Percentiles rank a stretch among this genome's conserved stretches.
phyloP scores from a whole-genome alignment of 2,329 filamentous ascomycete genomes.

The Trichophyton rubrum region DNA sequence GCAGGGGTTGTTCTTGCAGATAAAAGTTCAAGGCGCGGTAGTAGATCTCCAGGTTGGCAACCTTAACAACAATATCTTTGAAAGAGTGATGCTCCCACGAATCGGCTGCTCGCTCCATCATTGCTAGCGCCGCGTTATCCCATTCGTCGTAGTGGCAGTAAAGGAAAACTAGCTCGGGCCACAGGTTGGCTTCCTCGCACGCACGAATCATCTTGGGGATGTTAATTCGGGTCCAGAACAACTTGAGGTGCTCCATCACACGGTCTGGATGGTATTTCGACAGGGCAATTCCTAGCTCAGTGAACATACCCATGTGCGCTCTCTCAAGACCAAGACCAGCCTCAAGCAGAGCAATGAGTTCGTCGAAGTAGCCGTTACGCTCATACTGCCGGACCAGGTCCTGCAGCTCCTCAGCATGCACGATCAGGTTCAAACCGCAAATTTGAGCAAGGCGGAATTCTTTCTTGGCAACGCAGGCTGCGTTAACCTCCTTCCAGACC shows the following conservation, averaged over 20 bases:
- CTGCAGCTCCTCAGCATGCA: slow-evolving; percentile 90
- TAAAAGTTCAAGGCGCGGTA: slow-evolving; percentile 97
- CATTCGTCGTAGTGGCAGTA: slow-evolving; percentile 98
- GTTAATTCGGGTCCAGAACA: slow-evolving; percentile 97
- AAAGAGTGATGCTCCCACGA: slow-evolving; percentile 99
- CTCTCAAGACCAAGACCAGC: slow-evolving; percentile 87
- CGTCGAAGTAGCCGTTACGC: slow-evolving; percentile 92
- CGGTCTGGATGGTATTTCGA: slow-evolving; percentile 91
- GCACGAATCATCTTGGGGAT: slow-evolving; percentile 93
- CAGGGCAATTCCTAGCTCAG: slow-evolving; percentile 77
- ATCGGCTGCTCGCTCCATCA: slow-evolving; percentile 95
- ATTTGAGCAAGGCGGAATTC: slow-evolving; percentile 98
- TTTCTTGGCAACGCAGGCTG: slow-evolving; percentile 92
- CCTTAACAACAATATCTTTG: slow-evolving; percentile 97
- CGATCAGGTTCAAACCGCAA: slow-evolving; percentile 93
- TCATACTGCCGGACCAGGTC: slow-evolving; percentile 95
- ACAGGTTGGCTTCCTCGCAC: slow-evolving; percentile 86
- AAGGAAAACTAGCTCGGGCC: slow-evolving; percentile 95
- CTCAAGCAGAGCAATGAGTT: slow-evolving; percentile 87
- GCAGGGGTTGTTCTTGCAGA: slow-evolving; percentile 87
- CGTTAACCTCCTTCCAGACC: slow-evolving; percentile 98
- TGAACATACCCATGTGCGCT: slow-evolving; percentile 96
- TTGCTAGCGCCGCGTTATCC: slow-evolving; percentile 90
- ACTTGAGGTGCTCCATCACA: slow-evolving; percentile 95
- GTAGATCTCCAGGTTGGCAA: slow-evolving; percentile 97